phyloP scores from a whole-genome alignment of 2,329 filamentous ascomycete genomes.

The Sphaerulina populicola region DNA sequence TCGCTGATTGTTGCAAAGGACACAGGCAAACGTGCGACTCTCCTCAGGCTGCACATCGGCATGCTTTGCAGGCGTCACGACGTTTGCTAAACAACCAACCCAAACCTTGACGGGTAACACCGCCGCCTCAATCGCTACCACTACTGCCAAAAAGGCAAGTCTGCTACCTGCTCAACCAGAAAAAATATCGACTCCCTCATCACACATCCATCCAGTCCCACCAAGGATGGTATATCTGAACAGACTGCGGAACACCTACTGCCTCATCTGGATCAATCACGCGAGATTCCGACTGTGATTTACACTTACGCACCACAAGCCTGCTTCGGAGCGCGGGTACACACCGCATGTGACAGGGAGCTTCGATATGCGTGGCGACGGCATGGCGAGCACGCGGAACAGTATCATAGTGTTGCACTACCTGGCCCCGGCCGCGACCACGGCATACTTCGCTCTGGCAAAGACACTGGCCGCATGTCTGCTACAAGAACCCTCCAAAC shows the following conservation, averaged over 20 bases:
- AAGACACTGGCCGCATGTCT: constrained; percentile 25
- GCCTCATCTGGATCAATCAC: neutral
- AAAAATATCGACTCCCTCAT: neutral
- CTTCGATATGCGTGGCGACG: neutral
- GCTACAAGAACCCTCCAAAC: constrained; percentile 23
- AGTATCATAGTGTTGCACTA: constrained; percentile 24
- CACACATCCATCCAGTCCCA: neutral
- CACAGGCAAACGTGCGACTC: neutral
- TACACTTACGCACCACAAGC: neutral
- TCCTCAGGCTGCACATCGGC: neutral
- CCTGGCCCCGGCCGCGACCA: constrained; percentile 21
- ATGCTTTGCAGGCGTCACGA: neutral
- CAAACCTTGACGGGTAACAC: neutral
- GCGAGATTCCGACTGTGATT: neutral
- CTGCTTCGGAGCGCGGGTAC: neutral
- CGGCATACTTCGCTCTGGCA: constrained; percentile 24
- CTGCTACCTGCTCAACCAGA: neutral
- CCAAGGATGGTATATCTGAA: neutral
- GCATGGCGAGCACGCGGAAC: neutral
- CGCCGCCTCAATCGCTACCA: neutral
- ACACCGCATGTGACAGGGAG: neutral
- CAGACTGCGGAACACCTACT: neutral
- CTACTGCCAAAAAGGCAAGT: neutral
- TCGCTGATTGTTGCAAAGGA: neutral
- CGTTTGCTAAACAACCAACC: neutral